Evolutionary conservation across 129 eudicot species (phyloP).

Genomic region (Mikania micrantha): DNA sequence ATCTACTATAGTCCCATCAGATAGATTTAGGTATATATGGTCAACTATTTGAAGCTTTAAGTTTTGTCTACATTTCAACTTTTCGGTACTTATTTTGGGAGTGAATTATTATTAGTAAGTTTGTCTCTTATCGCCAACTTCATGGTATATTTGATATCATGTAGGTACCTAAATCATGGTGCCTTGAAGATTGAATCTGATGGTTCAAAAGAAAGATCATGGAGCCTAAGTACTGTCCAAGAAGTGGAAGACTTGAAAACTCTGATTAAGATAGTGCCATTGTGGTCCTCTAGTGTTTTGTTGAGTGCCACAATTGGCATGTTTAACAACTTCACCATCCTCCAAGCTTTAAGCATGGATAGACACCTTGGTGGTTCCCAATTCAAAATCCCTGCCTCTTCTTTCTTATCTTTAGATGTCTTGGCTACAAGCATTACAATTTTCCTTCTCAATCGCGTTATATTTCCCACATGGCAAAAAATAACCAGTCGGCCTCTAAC

Average conservation of each 20-base stretch:
- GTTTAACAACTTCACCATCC: constrained; percentile 21
- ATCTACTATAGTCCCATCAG: constrained; percentile 34
- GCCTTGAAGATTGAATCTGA: constrained; percentile 35
- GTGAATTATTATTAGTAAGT: too few relatives aligned
- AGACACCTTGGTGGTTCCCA: constrained; percentile 28
- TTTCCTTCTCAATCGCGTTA: constrained; percentile 23
- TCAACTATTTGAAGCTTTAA: background rate
- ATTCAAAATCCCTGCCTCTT: constrained; percentile 40
- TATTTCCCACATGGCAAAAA: constrained; percentile 34
- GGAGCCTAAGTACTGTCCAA: constrained; percentile 60
- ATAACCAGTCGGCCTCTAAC: constrained; percentile 20
- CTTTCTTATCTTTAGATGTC: constrained; percentile 28
- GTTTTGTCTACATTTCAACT: too few relatives aligned
- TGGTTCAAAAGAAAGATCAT: constrained; percentile 29
- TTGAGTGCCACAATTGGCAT: constrained; percentile 30
- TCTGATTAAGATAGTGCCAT: constrained; percentile 44
- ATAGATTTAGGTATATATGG: constrained; percentile 40
- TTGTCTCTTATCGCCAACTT: too few relatives aligned
- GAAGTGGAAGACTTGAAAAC: constrained; percentile 73
- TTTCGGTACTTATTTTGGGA: too few relatives aligned
- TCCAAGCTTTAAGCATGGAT: constrained; percentile 52
- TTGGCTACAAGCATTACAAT: constrained; percentile 23
- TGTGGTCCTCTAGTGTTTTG: constrained; percentile 41
- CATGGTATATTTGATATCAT: background rate
- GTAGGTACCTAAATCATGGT: constrained; percentile 48